phyloP scores from a whole-genome alignment of 306 rosid species.

The Nissolia schottii region DNA sequence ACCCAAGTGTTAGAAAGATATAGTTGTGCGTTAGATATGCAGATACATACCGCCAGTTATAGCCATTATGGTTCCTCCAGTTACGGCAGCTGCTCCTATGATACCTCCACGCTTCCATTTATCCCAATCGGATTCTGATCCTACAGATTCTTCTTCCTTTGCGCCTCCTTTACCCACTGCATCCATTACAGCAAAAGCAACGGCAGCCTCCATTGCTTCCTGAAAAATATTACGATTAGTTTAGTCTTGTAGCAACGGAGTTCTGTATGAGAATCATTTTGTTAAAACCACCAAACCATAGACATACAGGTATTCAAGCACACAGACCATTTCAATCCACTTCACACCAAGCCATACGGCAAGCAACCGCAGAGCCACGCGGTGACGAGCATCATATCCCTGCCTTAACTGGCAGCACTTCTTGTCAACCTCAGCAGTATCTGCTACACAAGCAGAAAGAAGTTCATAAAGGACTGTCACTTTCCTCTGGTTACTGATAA shows the following conservation, averaged over 20 bases:
- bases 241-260: constrained; percentile 3
- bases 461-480: constrained; percentile 71
- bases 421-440: constrained; percentile 39
- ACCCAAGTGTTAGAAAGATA: constrained; percentile 7
- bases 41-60: constrained; percentile 75
- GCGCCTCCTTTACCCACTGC: constrained; percentile 35
- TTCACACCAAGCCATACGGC: constrained; percentile 80
- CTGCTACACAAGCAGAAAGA: constrained; percentile 83
- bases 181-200: constrained; percentile 81
- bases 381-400: constrained; percentile 94
- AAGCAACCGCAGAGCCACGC: constrained; percentile 68
- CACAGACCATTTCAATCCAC: constrained; percentile 77
- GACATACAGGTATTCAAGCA: constrained; percentile 23
- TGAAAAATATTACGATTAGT: constrained; percentile 25
- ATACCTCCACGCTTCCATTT: constrained; percentile 92
- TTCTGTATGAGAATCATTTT: neutral
- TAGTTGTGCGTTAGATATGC: neutral
- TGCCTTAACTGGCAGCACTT: constrained; percentile 42
- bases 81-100: constrained; percentile 90
- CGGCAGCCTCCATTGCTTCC: constrained; percentile 89
- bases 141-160: constrained; percentile 36
- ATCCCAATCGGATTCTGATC: constrained; percentile 51
- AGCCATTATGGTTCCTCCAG: constrained; percentile 93
- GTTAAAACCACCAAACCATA: neutral
- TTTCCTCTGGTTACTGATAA: constrained; percentile 70